Conservation (phyloP, 192 early-diverging fungal genomes). For the Coemansia sp. region DNA sequence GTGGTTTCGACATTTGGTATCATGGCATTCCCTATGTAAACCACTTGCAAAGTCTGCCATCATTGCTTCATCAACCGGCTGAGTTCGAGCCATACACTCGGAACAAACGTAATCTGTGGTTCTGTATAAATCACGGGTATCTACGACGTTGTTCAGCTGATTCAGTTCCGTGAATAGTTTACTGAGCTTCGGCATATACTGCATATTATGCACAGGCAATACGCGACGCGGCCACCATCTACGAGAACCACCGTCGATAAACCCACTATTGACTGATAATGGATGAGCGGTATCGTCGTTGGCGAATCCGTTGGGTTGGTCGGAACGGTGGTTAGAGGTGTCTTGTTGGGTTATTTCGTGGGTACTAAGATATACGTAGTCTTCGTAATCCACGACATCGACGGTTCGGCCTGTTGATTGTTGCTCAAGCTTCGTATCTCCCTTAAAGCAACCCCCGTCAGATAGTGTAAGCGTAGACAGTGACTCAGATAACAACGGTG, state of each 20-base stretch:
- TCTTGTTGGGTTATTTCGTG: slow-evolving; percentile 3
- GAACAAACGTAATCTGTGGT: slow-evolving; percentile 4
- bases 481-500: background rate
- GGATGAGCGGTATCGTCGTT: background rate
- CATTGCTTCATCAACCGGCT: slow-evolving; percentile 17
- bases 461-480: slow-evolving; percentile 31
- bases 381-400: slow-evolving; percentile 32
- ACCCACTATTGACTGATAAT: background rate
- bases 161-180: slow-evolving; percentile 9
- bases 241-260: slow-evolving; percentile 1
- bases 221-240: slow-evolving; percentile 49
- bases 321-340: background rate
- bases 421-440: background rate
- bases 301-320: background rate
- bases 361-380: slow-evolving; percentile 38
- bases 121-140: background rate
- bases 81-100: background rate
- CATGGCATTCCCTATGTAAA: slow-evolving; percentile 4
- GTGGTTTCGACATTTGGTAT: slow-evolving; percentile 13
- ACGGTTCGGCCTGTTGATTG: background rate
- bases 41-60: background rate
- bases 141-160: background rate
- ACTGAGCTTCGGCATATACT: slow-evolving; percentile 52
- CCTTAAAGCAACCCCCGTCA: background rate
- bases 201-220: slow-evolving; percentile 48